These are phyloP conservation scores for Neofusicoccum parvum DNA, from an alignment of 2,329 filamentous ascomycete genomes.

Conservation along the genomic window DNA sequence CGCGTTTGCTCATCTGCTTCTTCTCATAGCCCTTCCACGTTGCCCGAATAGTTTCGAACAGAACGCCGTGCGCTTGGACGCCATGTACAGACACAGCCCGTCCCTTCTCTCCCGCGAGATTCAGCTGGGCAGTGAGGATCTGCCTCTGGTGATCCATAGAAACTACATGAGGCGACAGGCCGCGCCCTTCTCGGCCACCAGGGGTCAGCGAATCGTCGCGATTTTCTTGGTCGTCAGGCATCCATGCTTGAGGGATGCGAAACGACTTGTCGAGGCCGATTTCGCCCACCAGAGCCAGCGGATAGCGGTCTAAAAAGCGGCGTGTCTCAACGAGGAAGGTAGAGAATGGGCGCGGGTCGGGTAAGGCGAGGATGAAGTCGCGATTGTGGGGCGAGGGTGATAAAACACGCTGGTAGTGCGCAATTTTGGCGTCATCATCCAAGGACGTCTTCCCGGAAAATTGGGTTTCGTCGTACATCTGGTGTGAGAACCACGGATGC, in stretches of 20 bases:
- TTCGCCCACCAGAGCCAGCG: conserved; percentile 72
- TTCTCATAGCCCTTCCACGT: conserved; percentile 73
- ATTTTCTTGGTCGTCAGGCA: conserved; percentile 40
- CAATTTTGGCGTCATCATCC: conserved; percentile 48
- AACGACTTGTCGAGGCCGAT: conserved; percentile 78
- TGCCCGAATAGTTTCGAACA: conserved; percentile 66
- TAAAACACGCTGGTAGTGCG: conserved; percentile 70
- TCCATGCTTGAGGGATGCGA: conserved; percentile 66
- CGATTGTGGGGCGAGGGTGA: conserved; percentile 56
- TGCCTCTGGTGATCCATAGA: conserved; percentile 68
- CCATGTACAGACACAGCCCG: conserved; percentile 71
- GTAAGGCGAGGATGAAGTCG: conserved; percentile 56
- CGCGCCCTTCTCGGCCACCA: conserved; percentile 70
- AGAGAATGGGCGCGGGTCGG: conserved; percentile 63
- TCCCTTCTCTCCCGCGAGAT: conserved; percentile 67
- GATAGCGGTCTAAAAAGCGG: conserved; percentile 57
- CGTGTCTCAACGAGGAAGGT: conserved; percentile 60
- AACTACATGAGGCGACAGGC: conserved; percentile 69
- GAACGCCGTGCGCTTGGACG: conserved; percentile 72
- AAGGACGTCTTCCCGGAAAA: conserved; percentile 37
- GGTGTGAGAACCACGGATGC: conserved; percentile 85
- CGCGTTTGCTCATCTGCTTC: conserved; percentile 60
- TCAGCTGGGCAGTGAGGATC: conserved; percentile 69
- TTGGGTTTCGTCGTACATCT: conserved; percentile 65
- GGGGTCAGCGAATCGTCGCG: conserved; percentile 61